Evolutionary conservation across 306 rosid genomes (phyloP).

Genomic region (Quercus mongolica): DNA sequence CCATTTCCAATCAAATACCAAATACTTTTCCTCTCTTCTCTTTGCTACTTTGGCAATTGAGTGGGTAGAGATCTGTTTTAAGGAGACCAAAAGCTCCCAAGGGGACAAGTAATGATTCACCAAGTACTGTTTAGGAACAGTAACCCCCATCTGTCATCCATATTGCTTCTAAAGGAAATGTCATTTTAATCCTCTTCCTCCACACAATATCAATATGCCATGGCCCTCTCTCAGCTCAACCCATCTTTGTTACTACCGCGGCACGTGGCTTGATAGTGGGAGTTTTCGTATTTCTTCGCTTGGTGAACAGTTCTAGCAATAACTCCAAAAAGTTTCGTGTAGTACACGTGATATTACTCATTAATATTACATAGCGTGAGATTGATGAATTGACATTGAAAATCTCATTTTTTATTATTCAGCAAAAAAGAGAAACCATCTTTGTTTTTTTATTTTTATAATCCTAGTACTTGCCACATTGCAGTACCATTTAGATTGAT

Average conservation of each 20-base stretch:
- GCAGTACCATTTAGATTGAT: no score
- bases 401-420: rapidly evolving
- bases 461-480: no score
- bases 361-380: rapidly evolving
- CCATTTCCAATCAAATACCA: neutral
- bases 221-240: no score
- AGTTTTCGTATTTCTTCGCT: no score
- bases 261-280: no score
- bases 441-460: no score
- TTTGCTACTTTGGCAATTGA: neutral
- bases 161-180: no score
- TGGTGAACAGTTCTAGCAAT: no score
- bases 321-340: rapidly evolving
- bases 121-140: neutral
- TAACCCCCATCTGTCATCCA: neutral
- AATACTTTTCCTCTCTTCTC: neutral
- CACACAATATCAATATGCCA: no score
- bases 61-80: slow-evolving; percentile 19
- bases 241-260: no score
- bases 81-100: slow-evolving; percentile 33
- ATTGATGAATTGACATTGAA: rapidly evolving
- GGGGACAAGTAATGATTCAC: neutral
- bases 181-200: no score
- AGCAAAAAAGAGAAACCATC: no score
- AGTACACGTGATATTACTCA: rapidly evolving